Percentiles rank a stretch among this genome's conserved stretches.
These are phyloP conservation scores for Schizosaccharomyces japonicus DNA, from an alignment of 805 yeast genomes.

Conservation along the genomic window DNA sequence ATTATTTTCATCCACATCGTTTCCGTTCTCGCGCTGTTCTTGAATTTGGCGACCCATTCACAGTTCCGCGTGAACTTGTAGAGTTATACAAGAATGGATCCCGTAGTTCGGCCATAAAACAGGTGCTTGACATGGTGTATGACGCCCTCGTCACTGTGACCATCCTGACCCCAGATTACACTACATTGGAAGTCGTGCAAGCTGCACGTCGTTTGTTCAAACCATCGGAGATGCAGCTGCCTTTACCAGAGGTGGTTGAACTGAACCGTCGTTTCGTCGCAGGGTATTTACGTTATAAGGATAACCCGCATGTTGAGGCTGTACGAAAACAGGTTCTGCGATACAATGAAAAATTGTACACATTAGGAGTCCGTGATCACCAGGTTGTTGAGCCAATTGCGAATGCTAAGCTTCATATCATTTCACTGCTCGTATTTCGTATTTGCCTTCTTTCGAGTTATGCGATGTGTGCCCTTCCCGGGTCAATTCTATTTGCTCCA, in stretches of 20 bases:
- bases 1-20: slow-evolving; percentile 85
- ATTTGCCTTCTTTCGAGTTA: slow-evolving; percentile 35
- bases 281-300: slow-evolving; percentile 54
- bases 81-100: slow-evolving; percentile 35
- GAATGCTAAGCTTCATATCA: too few species aligned
- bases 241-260: slow-evolving; percentile 66
- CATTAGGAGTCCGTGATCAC: slow-evolving; percentile 45
- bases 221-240: slow-evolving; percentile 43
- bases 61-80: slow-evolving; percentile 36
- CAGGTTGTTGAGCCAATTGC: slow-evolving; percentile 37
- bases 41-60: slow-evolving; percentile 83
- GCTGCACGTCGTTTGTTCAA: slow-evolving; percentile 77
- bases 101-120: slow-evolving; percentile 48
- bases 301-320: slow-evolving; percentile 40
- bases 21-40: slow-evolving; percentile 87
- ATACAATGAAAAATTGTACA: slow-evolving; percentile 43
- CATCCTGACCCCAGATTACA: slow-evolving; percentile 70
- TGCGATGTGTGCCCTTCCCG: slow-evolving; percentile 54
- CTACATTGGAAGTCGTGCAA: slow-evolving; percentile 68
- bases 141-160: slow-evolving; percentile 64
- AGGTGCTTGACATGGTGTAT: slow-evolving; percentile 43
- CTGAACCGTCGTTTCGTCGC: slow-evolving; percentile 67
- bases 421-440: too few species aligned
- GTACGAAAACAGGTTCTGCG: slow-evolving; percentile 38
- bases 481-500: slow-evolving; percentile 64